phyloP scores from a whole-genome alignment of 108 stramenopile genomes.

The Cyclotella atomus region DNA sequence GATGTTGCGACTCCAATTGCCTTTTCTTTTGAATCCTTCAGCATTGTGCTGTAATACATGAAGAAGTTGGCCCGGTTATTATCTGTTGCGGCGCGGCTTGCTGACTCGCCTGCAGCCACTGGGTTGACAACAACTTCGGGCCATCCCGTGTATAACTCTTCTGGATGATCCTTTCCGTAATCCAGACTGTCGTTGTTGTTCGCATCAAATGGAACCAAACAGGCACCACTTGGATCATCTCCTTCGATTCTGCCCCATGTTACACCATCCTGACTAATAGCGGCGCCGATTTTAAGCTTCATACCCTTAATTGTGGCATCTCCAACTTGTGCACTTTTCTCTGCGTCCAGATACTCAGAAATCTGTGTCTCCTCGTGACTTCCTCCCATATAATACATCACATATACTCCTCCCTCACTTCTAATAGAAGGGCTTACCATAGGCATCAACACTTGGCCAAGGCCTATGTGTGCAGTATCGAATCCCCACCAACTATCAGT shows the following conservation, averaged over 20 bases:
- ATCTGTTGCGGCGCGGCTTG: slow-evolving; percentile 28
- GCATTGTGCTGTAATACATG: slow-evolving; percentile 95
- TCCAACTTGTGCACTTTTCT: slow-evolving; percentile 28
- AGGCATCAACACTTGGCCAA: slow-evolving; percentile 88
- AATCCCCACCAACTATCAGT: slow-evolving; percentile 93
- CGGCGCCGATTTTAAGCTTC: slow-evolving; percentile 90
- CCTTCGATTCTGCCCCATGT: slow-evolving; percentile 89
- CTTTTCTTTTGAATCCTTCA: slow-evolving; percentile 78
- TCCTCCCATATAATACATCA: slow-evolving; percentile 94
- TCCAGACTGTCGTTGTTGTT: slow-evolving; percentile 51
- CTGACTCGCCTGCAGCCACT: slow-evolving; percentile 30
- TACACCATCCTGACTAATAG: slow-evolving; percentile 89
- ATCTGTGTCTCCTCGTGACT: slow-evolving; percentile 78
- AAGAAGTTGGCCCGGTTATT: slow-evolving; percentile 65
- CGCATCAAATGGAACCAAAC: slow-evolving; percentile 69
- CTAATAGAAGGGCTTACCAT: slow-evolving; percentile 83
- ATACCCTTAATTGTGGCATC: slow-evolving; percentile 82
- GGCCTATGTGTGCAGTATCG: slow-evolving; percentile 89
- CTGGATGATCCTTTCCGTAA: slow-evolving; percentile 62
- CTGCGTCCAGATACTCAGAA: slow-evolving; percentile 51
- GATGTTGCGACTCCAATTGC: slow-evolving; percentile 80
- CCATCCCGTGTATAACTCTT: slow-evolving; percentile 93
- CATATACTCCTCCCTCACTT: slow-evolving; percentile 86
- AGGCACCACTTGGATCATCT: slow-evolving; percentile 82
- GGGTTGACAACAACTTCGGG: slow-evolving; percentile 83